These are phyloP conservation scores for Cryptomeria japonica DNA, from an alignment of 75 land plant genomes.

Conservation along the genomic window DNA sequence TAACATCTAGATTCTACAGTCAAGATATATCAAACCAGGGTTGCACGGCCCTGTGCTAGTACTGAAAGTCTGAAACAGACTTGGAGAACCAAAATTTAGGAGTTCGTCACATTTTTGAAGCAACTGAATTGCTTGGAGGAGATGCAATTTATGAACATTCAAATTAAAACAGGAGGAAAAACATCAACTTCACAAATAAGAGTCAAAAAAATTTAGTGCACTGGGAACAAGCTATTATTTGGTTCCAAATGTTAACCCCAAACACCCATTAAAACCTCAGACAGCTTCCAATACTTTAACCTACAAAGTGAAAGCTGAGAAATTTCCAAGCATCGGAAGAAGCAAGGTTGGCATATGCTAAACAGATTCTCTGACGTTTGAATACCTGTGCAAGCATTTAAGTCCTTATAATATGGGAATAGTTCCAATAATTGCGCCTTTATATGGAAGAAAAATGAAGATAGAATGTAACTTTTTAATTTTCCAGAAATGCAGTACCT, in stretches of 20 bases:
- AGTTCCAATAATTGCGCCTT: neutral
- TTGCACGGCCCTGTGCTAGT: neutral
- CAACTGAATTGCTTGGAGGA: neutral
- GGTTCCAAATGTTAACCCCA: neutral
- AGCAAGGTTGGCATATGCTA: neutral
- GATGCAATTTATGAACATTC: neutral
- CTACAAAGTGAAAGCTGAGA: neutral
- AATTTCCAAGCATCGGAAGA: neutral
- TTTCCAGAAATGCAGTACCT: neutral
- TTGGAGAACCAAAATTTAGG: neutral
- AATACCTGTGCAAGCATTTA: neutral
- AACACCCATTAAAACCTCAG: neutral
- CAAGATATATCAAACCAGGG: neutral
- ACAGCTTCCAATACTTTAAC: neutral
- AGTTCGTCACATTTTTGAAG: neutral
- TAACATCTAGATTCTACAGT: neutral
- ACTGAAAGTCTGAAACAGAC: no score
- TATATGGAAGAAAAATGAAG: neutral
- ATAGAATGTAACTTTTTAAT: neutral
- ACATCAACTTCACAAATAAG: neutral
- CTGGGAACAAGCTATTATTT: neutral
- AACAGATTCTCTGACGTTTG: neutral
- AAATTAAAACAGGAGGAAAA: neutral
- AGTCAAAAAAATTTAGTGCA: neutral
- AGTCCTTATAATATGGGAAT: neutral